Conservation (phyloP, 306 rosid species). For the Quercus robur region DNA sequence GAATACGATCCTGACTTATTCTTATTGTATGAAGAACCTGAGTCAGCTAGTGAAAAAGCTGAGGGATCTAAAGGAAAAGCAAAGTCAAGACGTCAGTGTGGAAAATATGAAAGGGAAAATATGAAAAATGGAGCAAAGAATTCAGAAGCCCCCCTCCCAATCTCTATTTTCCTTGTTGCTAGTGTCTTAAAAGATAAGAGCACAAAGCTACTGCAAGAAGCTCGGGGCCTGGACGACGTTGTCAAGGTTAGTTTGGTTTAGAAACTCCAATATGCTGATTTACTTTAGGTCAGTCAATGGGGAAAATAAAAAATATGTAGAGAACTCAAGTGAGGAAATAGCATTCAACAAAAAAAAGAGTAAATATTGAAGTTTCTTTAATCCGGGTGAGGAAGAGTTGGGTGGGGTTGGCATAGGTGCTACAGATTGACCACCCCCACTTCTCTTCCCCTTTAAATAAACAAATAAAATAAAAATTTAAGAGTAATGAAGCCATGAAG, state of each 20-base stretch:
- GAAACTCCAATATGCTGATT: neutral
- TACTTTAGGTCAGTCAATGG: neutral
- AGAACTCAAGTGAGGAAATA: constrained; percentile 1
- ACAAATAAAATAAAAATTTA: neutral
- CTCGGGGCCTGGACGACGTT: constrained; percentile 92
- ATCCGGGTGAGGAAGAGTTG: neutral
- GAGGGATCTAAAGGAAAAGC: constrained; percentile 62
- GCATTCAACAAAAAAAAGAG: too few species aligned
- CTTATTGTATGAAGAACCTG: constrained; percentile 65
- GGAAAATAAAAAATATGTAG: neutral
- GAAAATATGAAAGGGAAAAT: constrained; percentile 84
- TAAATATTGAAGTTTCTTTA: neutral
- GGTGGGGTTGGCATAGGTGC: neutral
- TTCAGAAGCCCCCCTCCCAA: constrained; percentile 81
- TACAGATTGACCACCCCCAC: neutral
- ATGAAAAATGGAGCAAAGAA: constrained; percentile 59
- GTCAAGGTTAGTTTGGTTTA: constrained; percentile 69
- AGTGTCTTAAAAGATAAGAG: constrained; percentile 95
- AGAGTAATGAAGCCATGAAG: neutral
- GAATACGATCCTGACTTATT: constrained; percentile 85
- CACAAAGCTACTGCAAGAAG: constrained; percentile 73
- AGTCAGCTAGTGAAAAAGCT: constrained; percentile 30
- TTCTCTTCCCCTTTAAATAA: neutral
- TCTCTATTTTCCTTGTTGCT: constrained; percentile 91
- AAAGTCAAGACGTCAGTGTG: constrained; percentile 78